Evolutionary conservation across 352 stramenopile genomes (phyloP), one percentile per base, ranked within the genome.

Genomic region (Elongisporangium senticosum): DNA sequence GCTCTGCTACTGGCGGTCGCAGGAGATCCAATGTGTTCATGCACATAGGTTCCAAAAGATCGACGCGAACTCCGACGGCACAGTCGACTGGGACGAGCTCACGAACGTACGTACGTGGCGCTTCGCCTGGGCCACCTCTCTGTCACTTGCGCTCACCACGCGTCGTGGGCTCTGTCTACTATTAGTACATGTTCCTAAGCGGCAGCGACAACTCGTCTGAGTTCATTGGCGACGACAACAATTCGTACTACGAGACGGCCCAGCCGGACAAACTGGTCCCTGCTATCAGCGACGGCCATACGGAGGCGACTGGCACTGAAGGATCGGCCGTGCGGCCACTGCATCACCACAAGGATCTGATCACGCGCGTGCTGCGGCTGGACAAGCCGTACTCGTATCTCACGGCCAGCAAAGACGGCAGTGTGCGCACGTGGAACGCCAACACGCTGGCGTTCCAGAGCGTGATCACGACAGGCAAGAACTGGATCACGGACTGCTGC

Each of bases 81-180:
- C 79, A 1, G 85, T 96, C 21, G 86, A 94, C 61, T 96, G 87
- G 87, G 87, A 96, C 59, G 87, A 96, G 61, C 84, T 96, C 49
- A 96, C 87, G 3, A 93, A 90, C 61, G 82, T 89, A 63, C 59
- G 59, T 59, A 37, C 37, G 51, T 33, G 22, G 21, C 3, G 21
- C n/a, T n/a, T n/a, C n/a, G n/a, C n/a, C n/a, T n/a, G n/a, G n/a
- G n/a, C n/a, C n/a, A n/a, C n/a, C 5, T 24, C 37, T 47, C 4
- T 19, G 11, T 17, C 10, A 4, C n/a, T 23, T 50, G 50, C 24
- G 24, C 24, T 33, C 24, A 33, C 24, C 24, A 33, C 7, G n/a
- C n/a, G n/a, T 33, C 24, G 24, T 39, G 1, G 4, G 28, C 7
- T 51, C 49, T 53, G 62, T 28, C 72, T n/a, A n/a, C n/a, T n/a